Evolutionary conservation across 169 alveolate genomes (phyloP).

Genomic region (Haemoproteus tartakovskyi): DNA sequence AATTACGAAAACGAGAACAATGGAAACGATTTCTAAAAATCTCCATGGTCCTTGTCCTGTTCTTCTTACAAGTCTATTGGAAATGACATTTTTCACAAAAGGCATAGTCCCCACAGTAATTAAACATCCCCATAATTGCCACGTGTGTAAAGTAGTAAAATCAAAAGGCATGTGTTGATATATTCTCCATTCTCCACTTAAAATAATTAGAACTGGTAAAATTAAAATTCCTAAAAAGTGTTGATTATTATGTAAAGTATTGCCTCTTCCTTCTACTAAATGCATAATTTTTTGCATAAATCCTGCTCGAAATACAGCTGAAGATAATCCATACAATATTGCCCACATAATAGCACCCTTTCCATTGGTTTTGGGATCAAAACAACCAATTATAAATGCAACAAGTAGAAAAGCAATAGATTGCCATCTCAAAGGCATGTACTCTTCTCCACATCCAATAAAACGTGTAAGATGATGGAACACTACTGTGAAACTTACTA

Average conservation of each 20-base stretch:
- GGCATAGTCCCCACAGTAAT: conserved; percentile 91
- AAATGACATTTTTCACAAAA: conserved; percentile 87
- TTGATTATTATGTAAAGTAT: conserved; percentile 90
- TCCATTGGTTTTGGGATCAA: conserved; percentile 88
- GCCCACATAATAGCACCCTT: conserved; percentile 87
- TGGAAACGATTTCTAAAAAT: conserved; percentile 86
- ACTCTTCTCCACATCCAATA: conserved; percentile 91
- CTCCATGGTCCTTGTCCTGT: conserved; percentile 96
- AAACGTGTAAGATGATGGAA: conserved; percentile 90
- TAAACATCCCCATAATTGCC: conserved; percentile 91
- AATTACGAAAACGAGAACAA: conserved; percentile 85
- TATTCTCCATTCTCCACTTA: conserved; percentile 80
- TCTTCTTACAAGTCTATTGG: conserved; percentile 87
- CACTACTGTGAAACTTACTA: conserved; percentile 91
- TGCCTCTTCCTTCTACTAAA: conserved; percentile 88
- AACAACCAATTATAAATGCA: conserved; percentile 87
- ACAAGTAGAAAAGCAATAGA: conserved; percentile 83
- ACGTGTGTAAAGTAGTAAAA: conserved; percentile 75
- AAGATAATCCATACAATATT: conserved; percentile 83
- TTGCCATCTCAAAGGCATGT: conserved; percentile 89
- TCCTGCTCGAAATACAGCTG: conserved; percentile 91
- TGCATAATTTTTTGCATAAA: conserved; percentile 89
- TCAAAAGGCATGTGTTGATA: conserved; percentile 79
- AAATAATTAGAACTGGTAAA: conserved; percentile 82
- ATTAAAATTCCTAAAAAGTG: conserved; percentile 86